phyloP scores from a whole-genome alignment of 2,329 filamentous ascomycete species.

The Alternaria arborescens region DNA sequence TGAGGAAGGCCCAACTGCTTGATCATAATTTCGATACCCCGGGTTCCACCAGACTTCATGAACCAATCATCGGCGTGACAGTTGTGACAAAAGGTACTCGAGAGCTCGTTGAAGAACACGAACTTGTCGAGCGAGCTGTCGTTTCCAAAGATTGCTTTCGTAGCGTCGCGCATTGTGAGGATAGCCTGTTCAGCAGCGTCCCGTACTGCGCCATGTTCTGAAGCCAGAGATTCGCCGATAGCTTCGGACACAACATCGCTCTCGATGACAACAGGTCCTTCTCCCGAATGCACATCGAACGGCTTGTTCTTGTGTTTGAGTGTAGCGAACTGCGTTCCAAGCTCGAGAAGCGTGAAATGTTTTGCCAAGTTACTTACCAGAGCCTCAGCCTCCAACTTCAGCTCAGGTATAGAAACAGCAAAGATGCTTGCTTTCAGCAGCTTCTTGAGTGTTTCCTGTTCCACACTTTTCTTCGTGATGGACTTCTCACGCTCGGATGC shows the following conservation, averaged over 20 bases:
- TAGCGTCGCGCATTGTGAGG: conserved; percentile 77
- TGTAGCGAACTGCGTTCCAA: conserved; percentile 84
- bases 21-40: conserved; percentile 88
- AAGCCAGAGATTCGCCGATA: conserved; percentile 87
- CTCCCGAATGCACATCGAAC: conserved; percentile 86
- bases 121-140: conserved; percentile 75
- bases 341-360: conserved; percentile 89
- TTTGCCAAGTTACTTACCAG: conserved; percentile 84
- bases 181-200: conserved; percentile 84
- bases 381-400: conserved; percentile 76
- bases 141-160: conserved; percentile 80
- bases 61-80: conserved; percentile 99
- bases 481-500: conserved; percentile 82
- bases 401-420: conserved; percentile 81
- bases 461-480: conserved; percentile 83
- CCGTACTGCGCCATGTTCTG: conserved; percentile 80
- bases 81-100: conserved; percentile 87
- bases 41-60: conserved; percentile 89
- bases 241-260: conserved; percentile 88
- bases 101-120: conserved; percentile 84
- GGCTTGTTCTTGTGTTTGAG: conserved; percentile 77
- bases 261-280: conserved; percentile 87
- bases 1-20: conserved; percentile 87
- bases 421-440: conserved; percentile 89
- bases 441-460: conserved; percentile 84